A percentile compares a stretch with the other conserved stretches of the same genome.
Conservation (phyloP, 2,329 filamentous ascomycete species). For the Pseudopyricularia javanii region DNA sequence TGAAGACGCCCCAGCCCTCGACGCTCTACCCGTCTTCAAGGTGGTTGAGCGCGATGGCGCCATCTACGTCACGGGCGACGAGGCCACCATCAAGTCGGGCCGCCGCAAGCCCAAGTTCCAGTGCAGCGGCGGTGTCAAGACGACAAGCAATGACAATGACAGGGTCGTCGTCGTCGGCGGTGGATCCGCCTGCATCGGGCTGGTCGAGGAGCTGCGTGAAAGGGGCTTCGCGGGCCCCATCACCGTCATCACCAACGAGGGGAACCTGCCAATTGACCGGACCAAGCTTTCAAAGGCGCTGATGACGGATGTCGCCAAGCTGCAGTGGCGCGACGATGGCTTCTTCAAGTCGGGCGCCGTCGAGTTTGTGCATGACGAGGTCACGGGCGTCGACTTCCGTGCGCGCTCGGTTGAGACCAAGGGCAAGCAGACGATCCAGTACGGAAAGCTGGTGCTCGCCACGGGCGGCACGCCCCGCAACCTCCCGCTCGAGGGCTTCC, state of each 20-base stretch:
- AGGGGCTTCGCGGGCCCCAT: slow-evolving; percentile 70
- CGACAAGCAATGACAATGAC: slow-evolving; percentile 19
- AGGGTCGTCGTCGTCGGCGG: slow-evolving; percentile 80
- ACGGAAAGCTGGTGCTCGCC: slow-evolving; percentile 82
- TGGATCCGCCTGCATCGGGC: slow-evolving; percentile 72
- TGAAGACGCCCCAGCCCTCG: slow-evolving; percentile 84
- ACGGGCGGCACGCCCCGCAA: slow-evolving; percentile 69
- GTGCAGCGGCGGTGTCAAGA: slow-evolving; percentile 26
- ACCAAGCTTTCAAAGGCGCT: slow-evolving; percentile 94
- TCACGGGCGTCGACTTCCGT: slow-evolving; percentile 64
- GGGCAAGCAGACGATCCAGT: slow-evolving; percentile 56
- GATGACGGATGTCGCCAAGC: slow-evolving; percentile 65
- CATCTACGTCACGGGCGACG: slow-evolving; percentile 74
- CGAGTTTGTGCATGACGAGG: slow-evolving; percentile 48
- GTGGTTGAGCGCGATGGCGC: slow-evolving; percentile 69
- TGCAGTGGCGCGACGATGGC: slow-evolving; percentile 62
- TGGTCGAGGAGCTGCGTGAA: slow-evolving; percentile 71
- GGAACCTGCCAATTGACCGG: slow-evolving; percentile 79
- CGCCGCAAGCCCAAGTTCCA: slow-evolving; percentile 63
- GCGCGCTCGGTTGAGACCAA: slow-evolving; percentile 64
- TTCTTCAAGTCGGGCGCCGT: slow-evolving; percentile 60
- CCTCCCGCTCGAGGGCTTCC: slow-evolving; percentile 75
- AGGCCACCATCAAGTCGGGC: slow-evolving; percentile 64
- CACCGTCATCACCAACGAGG: slow-evolving; percentile 74
- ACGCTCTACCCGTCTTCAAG: slow-evolving; percentile 74